Percentiles rank a stretch among this genome's conserved stretches.
These are phyloP conservation scores for Inga leiocalycina DNA, from an alignment of 306 rosid species.

Conservation along the genomic window DNA sequence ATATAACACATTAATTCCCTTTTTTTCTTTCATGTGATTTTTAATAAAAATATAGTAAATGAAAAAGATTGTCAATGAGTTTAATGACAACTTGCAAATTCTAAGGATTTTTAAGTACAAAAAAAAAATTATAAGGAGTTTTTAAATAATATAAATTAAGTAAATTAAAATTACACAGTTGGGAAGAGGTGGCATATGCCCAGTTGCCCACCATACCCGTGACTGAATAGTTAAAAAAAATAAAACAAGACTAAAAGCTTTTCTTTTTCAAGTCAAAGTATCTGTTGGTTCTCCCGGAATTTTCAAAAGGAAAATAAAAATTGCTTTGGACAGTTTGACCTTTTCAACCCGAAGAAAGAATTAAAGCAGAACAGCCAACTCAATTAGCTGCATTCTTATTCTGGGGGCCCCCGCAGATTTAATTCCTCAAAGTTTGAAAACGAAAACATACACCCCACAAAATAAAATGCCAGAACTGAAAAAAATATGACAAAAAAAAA, in stretches of 20 bases:
- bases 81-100: slow-evolving; percentile 16
- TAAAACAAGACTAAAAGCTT: not conserved
- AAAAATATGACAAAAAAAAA: not conserved
- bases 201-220: not conserved
- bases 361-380: not conserved
- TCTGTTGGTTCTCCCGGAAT: not conserved
- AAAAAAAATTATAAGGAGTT: not conserved
- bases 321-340: slow-evolving; percentile 16
- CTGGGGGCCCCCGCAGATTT: not conserved
- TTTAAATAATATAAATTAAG: not conserved
- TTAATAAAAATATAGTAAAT: not conserved
- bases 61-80: not conserved
- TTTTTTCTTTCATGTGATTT: not conserved
- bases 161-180: not conserved
- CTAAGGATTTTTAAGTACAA: not conserved
- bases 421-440: slow-evolving; percentile 1
- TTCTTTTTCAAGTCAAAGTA: not conserved
- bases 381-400: not conserved
- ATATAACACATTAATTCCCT: slow-evolving; percentile 13
- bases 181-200: slow-evolving; percentile 9
- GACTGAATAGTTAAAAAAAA: not conserved
- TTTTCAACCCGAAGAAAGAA: not conserved
- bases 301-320: not conserved
- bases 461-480: not conserved
- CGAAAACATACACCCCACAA: not conserved